These are phyloP conservation scores for Tardiomyces blankii DNA, from an alignment of 1,139 yeast genomes.

Conservation along the genomic window DNA sequence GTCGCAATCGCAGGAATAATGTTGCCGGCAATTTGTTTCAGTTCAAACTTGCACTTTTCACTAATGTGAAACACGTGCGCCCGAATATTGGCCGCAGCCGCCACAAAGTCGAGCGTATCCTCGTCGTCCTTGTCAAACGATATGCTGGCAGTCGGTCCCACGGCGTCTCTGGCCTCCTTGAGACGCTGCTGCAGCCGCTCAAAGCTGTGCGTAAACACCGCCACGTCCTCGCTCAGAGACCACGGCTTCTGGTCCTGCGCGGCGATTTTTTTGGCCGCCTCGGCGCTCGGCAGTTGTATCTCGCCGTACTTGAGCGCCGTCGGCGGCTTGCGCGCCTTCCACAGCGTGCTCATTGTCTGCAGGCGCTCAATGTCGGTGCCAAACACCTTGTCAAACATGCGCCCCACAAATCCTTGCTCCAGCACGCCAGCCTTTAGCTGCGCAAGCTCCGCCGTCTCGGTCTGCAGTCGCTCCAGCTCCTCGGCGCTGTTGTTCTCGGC, in stretches of 20 bases:
- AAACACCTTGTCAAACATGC: constrained; percentile 39
- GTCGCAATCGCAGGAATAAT: constrained; percentile 98
- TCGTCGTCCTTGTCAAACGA: constrained; percentile 93
- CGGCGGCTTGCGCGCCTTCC: constrained; percentile 68
- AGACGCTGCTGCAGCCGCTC: constrained; percentile 41
- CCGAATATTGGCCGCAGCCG: constrained; percentile 77
- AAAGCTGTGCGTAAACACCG: constrained; percentile 45
- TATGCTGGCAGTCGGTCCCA: constrained; percentile 24
- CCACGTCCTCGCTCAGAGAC: constrained; percentile 52
- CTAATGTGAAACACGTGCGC: constrained; percentile 65
- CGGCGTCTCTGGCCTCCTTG: constrained; percentile 6
- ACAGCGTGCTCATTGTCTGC: constrained; percentile 57
- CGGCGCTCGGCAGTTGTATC: constrained; percentile 12
- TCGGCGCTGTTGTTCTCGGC: constrained; percentile 33
- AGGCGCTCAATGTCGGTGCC: constrained; percentile 65
- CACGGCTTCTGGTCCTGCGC: constrained; percentile 51
- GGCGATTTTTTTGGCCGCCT: constrained; percentile 18
- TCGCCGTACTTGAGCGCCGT: constrained; percentile 37
- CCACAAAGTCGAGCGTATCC: constrained; percentile 81
- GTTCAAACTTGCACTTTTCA: constrained; percentile 68
- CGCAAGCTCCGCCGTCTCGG: constrained; percentile 67
- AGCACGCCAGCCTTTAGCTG: constrained; percentile 44
- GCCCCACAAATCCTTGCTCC: constrained; percentile 27
- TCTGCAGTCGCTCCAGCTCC: constrained; percentile 51
- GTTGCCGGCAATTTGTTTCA: constrained; percentile 92